Evolutionary conservation across 352 stramenopile species (phyloP).

Genomic region (Elongisporangium anandrum): DNA sequence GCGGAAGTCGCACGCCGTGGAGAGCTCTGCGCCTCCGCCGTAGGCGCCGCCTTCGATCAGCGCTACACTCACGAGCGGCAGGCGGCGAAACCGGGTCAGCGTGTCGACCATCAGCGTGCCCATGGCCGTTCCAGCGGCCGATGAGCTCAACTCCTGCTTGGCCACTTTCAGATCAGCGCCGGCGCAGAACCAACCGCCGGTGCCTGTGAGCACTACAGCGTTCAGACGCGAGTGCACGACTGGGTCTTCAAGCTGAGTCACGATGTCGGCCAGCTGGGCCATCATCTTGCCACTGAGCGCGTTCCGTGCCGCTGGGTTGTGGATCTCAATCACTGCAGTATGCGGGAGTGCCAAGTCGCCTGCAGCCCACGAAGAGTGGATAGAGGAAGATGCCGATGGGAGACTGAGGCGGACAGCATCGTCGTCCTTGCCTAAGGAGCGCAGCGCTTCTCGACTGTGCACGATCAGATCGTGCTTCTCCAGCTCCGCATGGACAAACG

Average conservation of each 20-base stretch:
- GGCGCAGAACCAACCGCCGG: constrained; percentile 75
- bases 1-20: constrained; percentile 81
- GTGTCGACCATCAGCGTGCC: constrained; percentile 68
- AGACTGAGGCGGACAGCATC: constrained; percentile 34
- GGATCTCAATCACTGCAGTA: constrained; percentile 61
- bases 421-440: constrained; percentile 25
- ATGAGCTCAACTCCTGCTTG: constrained; percentile 70
- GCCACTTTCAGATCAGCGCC: constrained; percentile 79
- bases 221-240: constrained; percentile 54
- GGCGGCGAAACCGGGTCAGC: constrained; percentile 57
- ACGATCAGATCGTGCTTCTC: constrained; percentile 32
- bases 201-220: constrained; percentile 49
- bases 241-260: constrained; percentile 52
- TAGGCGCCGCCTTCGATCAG: constrained; percentile 77
- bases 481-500: constrained; percentile 44
- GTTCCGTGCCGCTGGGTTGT: constrained; percentile 65
- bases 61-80: constrained; percentile 80
- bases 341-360: constrained; percentile 25
- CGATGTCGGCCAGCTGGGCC: constrained; percentile 71
- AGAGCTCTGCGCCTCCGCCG: constrained; percentile 80
- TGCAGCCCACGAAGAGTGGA: constrained; percentile 6
- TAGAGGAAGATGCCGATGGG: constrained; percentile 16
- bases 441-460: constrained; percentile 42
- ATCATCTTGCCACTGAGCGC: constrained; percentile 88
- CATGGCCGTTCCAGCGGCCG: constrained; percentile 62